Evolutionary conservation across 208 protist species (phyloP).

Genomic region (Crithidia expoeki): DNA sequence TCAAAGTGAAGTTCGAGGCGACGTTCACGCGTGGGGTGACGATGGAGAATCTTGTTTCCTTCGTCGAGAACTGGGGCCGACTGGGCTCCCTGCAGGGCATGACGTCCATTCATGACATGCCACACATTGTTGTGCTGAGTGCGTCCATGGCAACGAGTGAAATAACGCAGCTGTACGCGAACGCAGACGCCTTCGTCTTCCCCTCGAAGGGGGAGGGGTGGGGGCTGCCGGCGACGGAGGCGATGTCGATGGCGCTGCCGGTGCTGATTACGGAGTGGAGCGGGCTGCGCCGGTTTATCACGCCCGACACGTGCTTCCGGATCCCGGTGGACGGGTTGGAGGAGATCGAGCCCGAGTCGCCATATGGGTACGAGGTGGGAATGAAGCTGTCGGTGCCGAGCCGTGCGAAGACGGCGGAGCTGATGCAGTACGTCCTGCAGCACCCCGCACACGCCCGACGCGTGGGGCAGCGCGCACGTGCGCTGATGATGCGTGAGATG

Average conservation of each 20-base stretch:
- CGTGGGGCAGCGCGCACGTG: constrained; percentile 35
- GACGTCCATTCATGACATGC: constrained; percentile 20
- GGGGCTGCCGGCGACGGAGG: constrained; percentile 55
- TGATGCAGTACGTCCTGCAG: constrained; percentile 43
- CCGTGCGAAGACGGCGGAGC: constrained; percentile 25
- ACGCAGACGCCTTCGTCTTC: constrained; percentile 84
- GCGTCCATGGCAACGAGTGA: constrained; percentile 2
- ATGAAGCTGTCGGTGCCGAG: constrained; percentile 49
- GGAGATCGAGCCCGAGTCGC: constrained; percentile 24
- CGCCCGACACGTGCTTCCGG: constrained; percentile 39
- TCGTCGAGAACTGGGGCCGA: constrained; percentile 24
- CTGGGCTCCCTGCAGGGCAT: constrained; percentile 22
- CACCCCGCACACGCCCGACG: constrained; percentile 36
- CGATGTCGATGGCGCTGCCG: constrained; percentile 67
- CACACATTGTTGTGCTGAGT: constrained; percentile 44
- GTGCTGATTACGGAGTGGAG: constrained; percentile 48
- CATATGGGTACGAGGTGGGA: constrained; percentile 29
- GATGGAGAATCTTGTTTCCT: constrained; percentile 5
- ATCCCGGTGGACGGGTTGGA: constrained; percentile 59
- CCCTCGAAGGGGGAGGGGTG: constrained; percentile 82
- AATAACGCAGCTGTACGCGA: constrained; percentile 71
- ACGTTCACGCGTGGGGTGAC: constrained; percentile 2
- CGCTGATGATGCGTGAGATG: constrained; percentile 27
- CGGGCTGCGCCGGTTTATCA: constrained; percentile 38
- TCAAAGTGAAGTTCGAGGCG: constrained; percentile 7